phyloP scores from a whole-genome alignment of 1,284 basidiomycete genomes.

The Apiotrichum gamsii region DNA sequence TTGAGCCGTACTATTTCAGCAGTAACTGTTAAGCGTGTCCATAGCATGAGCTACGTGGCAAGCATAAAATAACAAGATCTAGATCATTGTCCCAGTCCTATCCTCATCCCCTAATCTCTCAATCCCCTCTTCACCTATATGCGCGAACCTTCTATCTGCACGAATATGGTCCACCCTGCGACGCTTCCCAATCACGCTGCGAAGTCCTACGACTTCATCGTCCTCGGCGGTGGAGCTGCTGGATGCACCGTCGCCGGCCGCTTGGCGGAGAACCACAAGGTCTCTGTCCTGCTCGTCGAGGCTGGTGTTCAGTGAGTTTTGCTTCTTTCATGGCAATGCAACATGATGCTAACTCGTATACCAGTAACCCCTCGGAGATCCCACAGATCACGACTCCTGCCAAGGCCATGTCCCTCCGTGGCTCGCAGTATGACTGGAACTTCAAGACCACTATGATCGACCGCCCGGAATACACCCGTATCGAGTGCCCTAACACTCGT shows the following conservation, averaged over 20 bases:
- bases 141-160: too few relatives aligned
- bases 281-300: constrained; percentile 56
- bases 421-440: constrained; percentile 13
- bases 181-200: constrained; percentile 6
- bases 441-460: constrained; percentile 16
- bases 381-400: constrained; percentile 55
- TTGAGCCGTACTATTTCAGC: too few relatives aligned
- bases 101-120: too few relatives aligned
- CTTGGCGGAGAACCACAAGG: constrained; percentile 52
- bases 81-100: too few relatives aligned
- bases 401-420: constrained; percentile 48
- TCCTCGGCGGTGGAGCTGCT: constrained; percentile 56
- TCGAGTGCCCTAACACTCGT: constrained; percentile 25
- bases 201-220: constrained; percentile 52
- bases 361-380: constrained; percentile 48
- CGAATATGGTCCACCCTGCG: constrained; percentile 1
- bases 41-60: too few relatives aligned
- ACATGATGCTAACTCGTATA: not conserved
- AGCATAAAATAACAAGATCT: too few relatives aligned
- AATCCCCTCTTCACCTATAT: too few relatives aligned
- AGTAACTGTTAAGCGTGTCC: too few relatives aligned
- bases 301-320: constrained; percentile 45
- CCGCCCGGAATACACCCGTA: constrained; percentile 10
- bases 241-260: constrained; percentile 58
- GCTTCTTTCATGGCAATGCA: not conserved